Base-by-base conservation (phyloP, 164 flowering plant genomes). In the Dillenia suffruticosa region DNA sequence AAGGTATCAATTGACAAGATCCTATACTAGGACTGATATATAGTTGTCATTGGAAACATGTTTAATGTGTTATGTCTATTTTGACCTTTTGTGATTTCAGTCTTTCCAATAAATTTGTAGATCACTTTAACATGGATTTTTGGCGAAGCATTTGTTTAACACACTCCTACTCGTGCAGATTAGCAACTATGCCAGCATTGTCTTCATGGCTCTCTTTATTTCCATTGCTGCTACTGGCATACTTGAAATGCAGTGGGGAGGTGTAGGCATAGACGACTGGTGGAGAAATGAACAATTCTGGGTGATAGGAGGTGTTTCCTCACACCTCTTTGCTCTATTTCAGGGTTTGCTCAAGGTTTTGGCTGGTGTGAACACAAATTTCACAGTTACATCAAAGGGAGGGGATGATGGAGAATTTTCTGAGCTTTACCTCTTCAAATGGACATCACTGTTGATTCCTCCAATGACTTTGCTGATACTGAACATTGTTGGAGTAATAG, bases 161-260 rank as follows among this genome's bases (percentile, higher is more conserved):
- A 4, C 40, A 5, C 40, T 32, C 40, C 40, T 32, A 32, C 47
- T 14, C 44, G 46, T 62, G 15, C 77, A 73, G 77, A 69, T 73
- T 8, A 73, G 73, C 52, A 73, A 69, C 60, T 69, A 62, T 58
- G 77, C 77, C 9, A 59, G 70, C 52, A 49, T 73, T 22, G 51
- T 68, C 51, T 73, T 73, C 55, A 60, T 73, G 46, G 76, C 69
- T 8, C 70, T 73, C 17, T 73, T 73, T 49, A 61, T 69, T 54
- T 68, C 73, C 44, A 73, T 73, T 26, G 75, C 77, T 55, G 77
- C 69, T 9, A 79, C 82, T 1, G 77, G 82, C n/a, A 66, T 76
- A n/a, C 74, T 79, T 9, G 82, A 79, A 57, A 74, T 76, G 79
- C 76, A 68, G 59, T 80, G 83, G 83, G 80, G 83, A 9, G 58